A percentile compares a stretch with the other conserved stretches of the same genome.
Evolutionary conservation across 345 rosid species (phyloP).

Genomic region (Arabidopsis thaliana): TAIR10.1 NC_003074.8:2099501-2100000

Average conservation of each 20-base stretch:
- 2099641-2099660: conserved; percentile 37
- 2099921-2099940: not conserved
- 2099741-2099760: conserved; percentile 34
- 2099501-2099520: not conserved
- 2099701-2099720: conserved; percentile 17
- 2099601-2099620: conserved; percentile 1
- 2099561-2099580: conserved; percentile 18
- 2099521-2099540: conserved; percentile 4
- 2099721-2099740: conserved; percentile 11
- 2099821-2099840: too few species aligned
- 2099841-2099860: not conserved
- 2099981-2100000: not conserved
- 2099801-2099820: too few species aligned
- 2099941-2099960: conserved; percentile 19
- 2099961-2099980: not conserved
- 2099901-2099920: not conserved
- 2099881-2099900: not conserved
- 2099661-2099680: conserved; percentile 32
- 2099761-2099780: conserved; percentile 18
- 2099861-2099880: not conserved
- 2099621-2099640: conserved; percentile 34
- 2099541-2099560: conserved; percentile 7
- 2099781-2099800: conserved; percentile 34
- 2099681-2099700: conserved; percentile 19
- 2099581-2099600: conserved; percentile 8